Evolutionary conservation across 2,329 filamentous ascomycete genomes (phyloP).

Genomic region (Colletotrichum sp.): DNA sequence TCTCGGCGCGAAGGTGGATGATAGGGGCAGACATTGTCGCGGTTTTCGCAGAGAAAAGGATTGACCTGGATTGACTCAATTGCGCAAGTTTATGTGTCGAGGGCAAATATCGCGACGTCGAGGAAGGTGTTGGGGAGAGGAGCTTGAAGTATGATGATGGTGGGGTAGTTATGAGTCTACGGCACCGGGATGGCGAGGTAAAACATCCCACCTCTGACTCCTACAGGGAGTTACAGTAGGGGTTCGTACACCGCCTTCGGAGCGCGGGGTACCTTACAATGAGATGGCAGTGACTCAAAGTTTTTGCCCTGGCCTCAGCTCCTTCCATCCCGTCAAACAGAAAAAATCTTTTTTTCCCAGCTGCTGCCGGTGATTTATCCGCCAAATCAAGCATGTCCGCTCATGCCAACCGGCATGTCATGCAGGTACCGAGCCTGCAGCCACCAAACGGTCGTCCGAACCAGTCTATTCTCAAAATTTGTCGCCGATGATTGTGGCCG

Average conservation of each 20-base stretch:
- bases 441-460: not conserved
- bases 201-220: constrained; percentile 20
- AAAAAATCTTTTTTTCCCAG: not conserved
- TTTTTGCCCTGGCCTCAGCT: not conserved
- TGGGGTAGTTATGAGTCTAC: constrained; percentile 11
- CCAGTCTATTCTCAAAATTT: not conserved
- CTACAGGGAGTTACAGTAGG: not conserved
- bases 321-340: not conserved
- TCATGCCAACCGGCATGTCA: not conserved
- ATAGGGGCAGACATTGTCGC: constrained; percentile 25
- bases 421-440: constrained; percentile 10
- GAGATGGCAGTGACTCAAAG: constrained; percentile 9
- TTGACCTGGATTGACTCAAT: not conserved
- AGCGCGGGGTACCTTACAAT: constrained; percentile 14
- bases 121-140: not conserved
- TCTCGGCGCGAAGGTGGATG: constrained; percentile 63
- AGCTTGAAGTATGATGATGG: not conserved
- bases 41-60: not conserved
- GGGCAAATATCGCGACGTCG: not conserved
- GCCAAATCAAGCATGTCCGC: not conserved
- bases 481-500: not conserved
- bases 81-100: not conserved
- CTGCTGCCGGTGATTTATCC: not conserved
- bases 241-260: constrained; percentile 14
- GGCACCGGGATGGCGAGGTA: not conserved